Base-by-base conservation (phyloP, 768 basidiomycete genomes). In the Mycena filopes region DNA sequence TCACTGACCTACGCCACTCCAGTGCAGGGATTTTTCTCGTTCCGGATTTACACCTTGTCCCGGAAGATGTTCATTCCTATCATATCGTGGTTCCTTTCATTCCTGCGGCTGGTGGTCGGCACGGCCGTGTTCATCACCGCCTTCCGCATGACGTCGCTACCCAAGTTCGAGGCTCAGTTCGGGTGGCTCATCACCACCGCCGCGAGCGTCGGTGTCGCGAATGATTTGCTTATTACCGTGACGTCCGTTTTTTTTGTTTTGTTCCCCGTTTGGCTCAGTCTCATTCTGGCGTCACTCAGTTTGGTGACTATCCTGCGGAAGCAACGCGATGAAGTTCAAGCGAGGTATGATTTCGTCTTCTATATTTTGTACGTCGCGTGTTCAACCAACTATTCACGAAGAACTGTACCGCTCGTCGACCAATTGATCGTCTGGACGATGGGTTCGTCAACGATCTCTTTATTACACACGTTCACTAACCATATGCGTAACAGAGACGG, bases 391-490 rank as follows among this genome's bases (percentile, higher is more conserved):
- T 10, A 11, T 4, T 36, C 36, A 4, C 10, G 15, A 7, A 36
- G 36, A 36, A 36, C 56, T 25, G 23, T 21, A 29, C 43, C 46
- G 11, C 21, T 57, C 2, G 11, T 57, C 3, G 56, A 57, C 12
- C 46, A 46, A 11, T 12, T 57, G 21, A 47, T 57, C 16, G 31
- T 3, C 2, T 57, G 45, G 56, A 47, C 56, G 31, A 57, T 57
- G 33, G 56, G 56, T 57, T 38, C 5, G 45, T 57, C 5, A 20
- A 31, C 12, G 0, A 4, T 18, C 36, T 38, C 1, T 21, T 16
- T 26, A 28, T 5, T 21, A 16, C 21, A 36, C 8, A 15, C 18
- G 15, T 18, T 4, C 13, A 0, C 25, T 28, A 12, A 40, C 26
- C 5, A 12, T 11, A 15, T 10, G 1, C 10, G 13, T 33, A 8